A percentile compares a stretch with the other conserved stretches of the same genome.
These are phyloP conservation scores for Linum lewisii DNA, from an alignment of 345 rosid species.

Conservation along the genomic window DNA sequence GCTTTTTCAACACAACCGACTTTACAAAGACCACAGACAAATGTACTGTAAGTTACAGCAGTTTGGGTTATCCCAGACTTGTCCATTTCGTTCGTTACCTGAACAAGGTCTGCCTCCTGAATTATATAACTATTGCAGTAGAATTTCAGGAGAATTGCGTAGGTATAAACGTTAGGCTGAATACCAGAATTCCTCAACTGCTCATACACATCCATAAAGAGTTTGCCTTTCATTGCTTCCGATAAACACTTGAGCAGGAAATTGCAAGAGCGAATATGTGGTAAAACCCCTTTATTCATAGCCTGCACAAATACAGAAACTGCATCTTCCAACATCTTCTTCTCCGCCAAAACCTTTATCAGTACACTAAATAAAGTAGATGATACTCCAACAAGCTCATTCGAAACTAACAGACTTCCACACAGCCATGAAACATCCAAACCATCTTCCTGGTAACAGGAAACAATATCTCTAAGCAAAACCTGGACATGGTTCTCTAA, in stretches of 20 bases:
- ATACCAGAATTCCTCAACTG: conserved; percentile 38
- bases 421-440: conserved; percentile 27
- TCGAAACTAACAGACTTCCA: conserved; percentile 26
- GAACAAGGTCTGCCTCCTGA: conserved; percentile 13
- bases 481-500: conserved; percentile 30
- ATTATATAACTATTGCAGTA: conserved; percentile 27
- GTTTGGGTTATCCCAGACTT: conserved; percentile 26
- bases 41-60: conserved; percentile 33
- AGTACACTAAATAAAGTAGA: conserved; percentile 24
- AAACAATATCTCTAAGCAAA: conserved; percentile 33
- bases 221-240: conserved; percentile 25
- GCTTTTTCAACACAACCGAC: conserved; percentile 29
- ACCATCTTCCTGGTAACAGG: conserved; percentile 19
- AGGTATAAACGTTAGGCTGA: conserved; percentile 38
- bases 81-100: conserved; percentile 34
- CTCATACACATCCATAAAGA: conserved; percentile 23
- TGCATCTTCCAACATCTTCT: conserved; percentile 35
- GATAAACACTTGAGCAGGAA: conserved; percentile 46
- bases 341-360: conserved; percentile 42
- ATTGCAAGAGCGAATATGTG: conserved; percentile 34
- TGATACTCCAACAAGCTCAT: conserved; percentile 14
- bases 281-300: conserved; percentile 24
- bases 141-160: conserved; percentile 37
- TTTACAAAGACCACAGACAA: conserved; percentile 39
- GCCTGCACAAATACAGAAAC: conserved; percentile 22